A percentile compares a stretch with the other conserved stretches of the same genome.
These are phyloP conservation scores for Neodidymelliopsis sp. DNA, from an alignment of 2,329 filamentous ascomycete species.

Conservation along the genomic window DNA sequence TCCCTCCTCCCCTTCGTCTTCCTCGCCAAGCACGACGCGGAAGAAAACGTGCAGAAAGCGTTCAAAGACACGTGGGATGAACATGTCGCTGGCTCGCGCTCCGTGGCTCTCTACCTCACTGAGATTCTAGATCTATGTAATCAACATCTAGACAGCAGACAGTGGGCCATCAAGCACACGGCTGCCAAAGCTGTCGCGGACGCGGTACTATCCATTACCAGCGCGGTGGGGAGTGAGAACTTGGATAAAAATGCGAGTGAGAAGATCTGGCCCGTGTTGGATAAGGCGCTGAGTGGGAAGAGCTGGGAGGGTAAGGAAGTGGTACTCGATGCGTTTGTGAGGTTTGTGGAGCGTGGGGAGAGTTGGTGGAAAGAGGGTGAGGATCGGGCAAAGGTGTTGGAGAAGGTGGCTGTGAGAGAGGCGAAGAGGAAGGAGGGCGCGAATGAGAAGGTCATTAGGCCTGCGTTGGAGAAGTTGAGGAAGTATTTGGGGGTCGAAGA, in stretches of 20 bases:
- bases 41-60: constrained; percentile 79
- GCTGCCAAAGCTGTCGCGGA: constrained; percentile 82
- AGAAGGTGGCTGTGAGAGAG: constrained; percentile 77
- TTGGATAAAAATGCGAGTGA: constrained; percentile 68
- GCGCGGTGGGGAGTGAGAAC: constrained; percentile 63
- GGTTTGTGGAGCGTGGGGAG: constrained; percentile 73
- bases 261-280: constrained; percentile 81
- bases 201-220: constrained; percentile 69
- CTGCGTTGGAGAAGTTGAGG: constrained; percentile 28
- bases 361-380: constrained; percentile 63
- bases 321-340: constrained; percentile 79
- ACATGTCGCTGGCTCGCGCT: constrained; percentile 83
- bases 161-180: constrained; percentile 91
- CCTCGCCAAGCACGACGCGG: constrained; percentile 83
- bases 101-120: constrained; percentile 80
- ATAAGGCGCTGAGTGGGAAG: constrained; percentile 83
- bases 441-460: constrained; percentile 59
- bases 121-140: constrained; percentile 79
- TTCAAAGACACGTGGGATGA: constrained; percentile 89
- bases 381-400: constrained; percentile 67
- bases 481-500: constrained; percentile 10
- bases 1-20: constrained; percentile 86
- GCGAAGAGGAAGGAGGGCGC: constrained; percentile 88
- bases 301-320: constrained; percentile 93
- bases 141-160: constrained; percentile 75